Conservation (phyloP, 1,284 basidiomycete species). For the Earliella scabrosa region DNA sequence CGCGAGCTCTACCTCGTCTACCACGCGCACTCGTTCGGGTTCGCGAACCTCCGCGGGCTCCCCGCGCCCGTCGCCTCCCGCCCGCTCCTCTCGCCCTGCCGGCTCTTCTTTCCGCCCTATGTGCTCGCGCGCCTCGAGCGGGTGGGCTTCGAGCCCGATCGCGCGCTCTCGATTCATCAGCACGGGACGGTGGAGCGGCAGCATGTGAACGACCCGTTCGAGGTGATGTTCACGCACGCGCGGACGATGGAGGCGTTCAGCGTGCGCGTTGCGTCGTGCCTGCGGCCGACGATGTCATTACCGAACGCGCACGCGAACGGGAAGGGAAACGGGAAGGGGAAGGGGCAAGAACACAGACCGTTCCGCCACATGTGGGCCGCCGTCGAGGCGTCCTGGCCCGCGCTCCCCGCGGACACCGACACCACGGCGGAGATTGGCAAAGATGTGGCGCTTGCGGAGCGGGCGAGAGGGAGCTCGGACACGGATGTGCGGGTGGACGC, state of each 20-base stretch:
- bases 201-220: not conserved
- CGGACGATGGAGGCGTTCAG: constrained; percentile 2
- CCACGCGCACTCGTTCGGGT: constrained; percentile 7
- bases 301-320: not conserved
- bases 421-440: not conserved
- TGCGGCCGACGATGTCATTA: constrained; percentile 1
- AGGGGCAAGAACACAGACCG: not conserved
- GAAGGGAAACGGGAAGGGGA: no score
- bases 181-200: not conserved
- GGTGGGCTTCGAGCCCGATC: not conserved
- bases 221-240: constrained; percentile 2
- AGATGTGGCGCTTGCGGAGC: not conserved
- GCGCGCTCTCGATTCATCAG: not conserved
- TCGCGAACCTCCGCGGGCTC: not conserved
- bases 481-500: no score
- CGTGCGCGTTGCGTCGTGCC: constrained; percentile 9
- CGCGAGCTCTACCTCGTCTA: constrained; percentile 6
- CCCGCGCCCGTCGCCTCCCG: not conserved
- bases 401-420: not conserved
- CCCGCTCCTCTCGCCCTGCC: constrained; percentile 7
- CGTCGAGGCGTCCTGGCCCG: constrained; percentile 7
- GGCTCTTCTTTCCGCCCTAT: constrained; percentile 5
- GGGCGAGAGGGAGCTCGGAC: not conserved
- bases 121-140: constrained; percentile 7
- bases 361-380: constrained; percentile 5